phyloP scores from a whole-genome alignment of 176 grass and related monocot genomes.

The Hordeum vulgare region DNA sequence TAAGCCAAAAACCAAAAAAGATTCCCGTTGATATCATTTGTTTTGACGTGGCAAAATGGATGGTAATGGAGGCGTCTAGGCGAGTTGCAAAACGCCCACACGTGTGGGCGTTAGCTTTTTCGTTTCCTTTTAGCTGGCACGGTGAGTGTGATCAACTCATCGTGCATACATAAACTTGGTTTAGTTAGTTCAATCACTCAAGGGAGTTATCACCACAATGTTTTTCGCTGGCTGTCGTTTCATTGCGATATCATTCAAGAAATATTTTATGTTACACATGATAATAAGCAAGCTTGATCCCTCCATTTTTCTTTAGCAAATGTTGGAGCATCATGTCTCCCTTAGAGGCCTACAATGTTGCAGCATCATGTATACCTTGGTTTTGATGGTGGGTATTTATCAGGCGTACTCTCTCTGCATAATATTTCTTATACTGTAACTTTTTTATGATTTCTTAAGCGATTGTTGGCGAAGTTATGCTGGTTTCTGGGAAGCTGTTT shows the following conservation, averaged over 20 bases:
- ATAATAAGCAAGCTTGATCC: not conserved
- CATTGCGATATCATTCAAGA: not conserved
- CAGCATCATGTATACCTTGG: not conserved
- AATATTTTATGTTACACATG: not conserved
- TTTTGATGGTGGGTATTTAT: not conserved
- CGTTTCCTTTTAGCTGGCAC: too few species aligned
- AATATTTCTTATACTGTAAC: not conserved
- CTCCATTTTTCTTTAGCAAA: not conserved
- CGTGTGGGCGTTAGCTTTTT: not conserved
- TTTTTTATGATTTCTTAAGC: not conserved
- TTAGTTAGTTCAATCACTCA: too few species aligned
- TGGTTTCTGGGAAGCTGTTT: not conserved
- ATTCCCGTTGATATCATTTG: too few species aligned
- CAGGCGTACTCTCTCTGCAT: not conserved
- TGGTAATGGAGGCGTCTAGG: too few species aligned
- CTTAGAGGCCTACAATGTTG: not conserved
- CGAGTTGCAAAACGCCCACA: too few species aligned
- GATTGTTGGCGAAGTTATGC: not conserved
- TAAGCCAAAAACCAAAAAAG: too few species aligned
- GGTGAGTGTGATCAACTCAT: too few species aligned
- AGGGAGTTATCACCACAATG: not conserved
- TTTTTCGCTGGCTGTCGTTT: not conserved
- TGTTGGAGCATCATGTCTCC: not conserved
- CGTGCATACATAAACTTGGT: too few species aligned
- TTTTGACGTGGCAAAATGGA: too few species aligned